Evolutionary conservation across 176 grass and related monocot genomes (phyloP), one percentile per base, ranked within the genome.

Genomic region (Canna indica): DNA sequence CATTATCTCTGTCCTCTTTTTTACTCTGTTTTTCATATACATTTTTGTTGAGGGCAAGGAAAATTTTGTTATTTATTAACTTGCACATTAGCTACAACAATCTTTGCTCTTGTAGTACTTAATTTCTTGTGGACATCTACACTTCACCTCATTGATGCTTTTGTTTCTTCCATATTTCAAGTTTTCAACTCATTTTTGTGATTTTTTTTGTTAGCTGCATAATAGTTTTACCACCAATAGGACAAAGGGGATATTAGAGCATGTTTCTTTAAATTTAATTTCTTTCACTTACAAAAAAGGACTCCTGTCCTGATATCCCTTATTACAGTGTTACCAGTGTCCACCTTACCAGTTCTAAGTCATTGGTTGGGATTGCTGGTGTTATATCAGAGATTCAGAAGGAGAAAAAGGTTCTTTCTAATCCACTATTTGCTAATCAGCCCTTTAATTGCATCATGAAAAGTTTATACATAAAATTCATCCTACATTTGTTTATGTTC

Each of bases 321-420:
- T 38, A 22, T 33, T 81, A 13, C 72, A 96, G 93, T 0, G 88
- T 96, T 22, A 80, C 91, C 33, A 81, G 93, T 47, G 81, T 96
- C 42, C 93, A 96, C 81, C 82, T 96, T 77, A 96, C 93, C 67
- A 91, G 93, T 52, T 91, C 93, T 22, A 96, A 96, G 74, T 96
- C 93, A 36, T 64, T 96, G 64, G 93, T 96, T 58, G 93, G 93
- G 34, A 90, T 96, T 81, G 78, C 86, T 57, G 93, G 93, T 35
- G 86, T 96, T 64, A 90, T 96, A 81, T 85, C 93, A 74, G 85
- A 88, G 78, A 91, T 96, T 77, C 93, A 96, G 25, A 83, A 90
- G 79, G 88, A 92, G 82, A 97, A 90, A 73, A 97, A 90, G 93
- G 93, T 92, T 4, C 33, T 18, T 67, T 56, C 73, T 29, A 3